These are phyloP conservation scores for Xylaria multiplex DNA, from an alignment of 2,329 filamentous ascomycete species.

Conservation along the genomic window DNA sequence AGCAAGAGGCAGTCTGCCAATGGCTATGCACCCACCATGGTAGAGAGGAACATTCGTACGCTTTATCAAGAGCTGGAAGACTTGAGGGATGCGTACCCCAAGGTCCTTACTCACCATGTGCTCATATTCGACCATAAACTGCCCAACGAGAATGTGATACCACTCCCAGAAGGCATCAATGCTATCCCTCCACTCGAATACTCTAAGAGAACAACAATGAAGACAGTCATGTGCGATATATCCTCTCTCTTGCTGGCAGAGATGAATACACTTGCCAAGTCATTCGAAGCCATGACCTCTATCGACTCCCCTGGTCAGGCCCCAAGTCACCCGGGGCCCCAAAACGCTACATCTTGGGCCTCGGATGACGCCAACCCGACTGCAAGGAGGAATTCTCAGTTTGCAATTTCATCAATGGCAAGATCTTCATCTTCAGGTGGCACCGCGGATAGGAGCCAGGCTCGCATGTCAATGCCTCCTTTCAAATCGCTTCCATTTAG, in stretches of 20 bases:
- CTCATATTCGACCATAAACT: constrained; percentile 79
- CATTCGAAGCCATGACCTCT: constrained; percentile 75
- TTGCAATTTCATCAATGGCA: constrained; percentile 56
- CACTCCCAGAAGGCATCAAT: constrained; percentile 73
- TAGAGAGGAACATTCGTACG: constrained; percentile 67
- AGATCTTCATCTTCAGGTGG: constrained; percentile 65
- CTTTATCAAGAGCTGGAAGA: constrained; percentile 75
- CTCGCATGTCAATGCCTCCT: constrained; percentile 84
- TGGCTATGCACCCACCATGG: constrained; percentile 59
- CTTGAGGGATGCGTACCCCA: constrained; percentile 77
- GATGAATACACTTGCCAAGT: constrained; percentile 78
- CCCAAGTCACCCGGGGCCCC: constrained; percentile 53
- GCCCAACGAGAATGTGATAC: constrained; percentile 59
- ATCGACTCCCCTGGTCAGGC: constrained; percentile 79
- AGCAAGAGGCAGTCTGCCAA: constrained; percentile 65
- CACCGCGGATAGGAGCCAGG: constrained; percentile 66
- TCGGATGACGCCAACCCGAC: constrained; percentile 54
- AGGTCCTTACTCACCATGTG: constrained; percentile 80
- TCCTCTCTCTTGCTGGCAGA: constrained; percentile 78
- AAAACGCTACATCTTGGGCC: constrained; percentile 54
- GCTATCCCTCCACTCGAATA: constrained; percentile 74
- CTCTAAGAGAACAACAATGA: constrained; percentile 81
- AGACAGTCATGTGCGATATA: constrained; percentile 82
- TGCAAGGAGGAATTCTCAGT: constrained; percentile 66
- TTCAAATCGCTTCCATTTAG: constrained; percentile 57